Conservation (phyloP, 2,329 filamentous ascomycete genomes). For the Xylariales sp. region DNA sequence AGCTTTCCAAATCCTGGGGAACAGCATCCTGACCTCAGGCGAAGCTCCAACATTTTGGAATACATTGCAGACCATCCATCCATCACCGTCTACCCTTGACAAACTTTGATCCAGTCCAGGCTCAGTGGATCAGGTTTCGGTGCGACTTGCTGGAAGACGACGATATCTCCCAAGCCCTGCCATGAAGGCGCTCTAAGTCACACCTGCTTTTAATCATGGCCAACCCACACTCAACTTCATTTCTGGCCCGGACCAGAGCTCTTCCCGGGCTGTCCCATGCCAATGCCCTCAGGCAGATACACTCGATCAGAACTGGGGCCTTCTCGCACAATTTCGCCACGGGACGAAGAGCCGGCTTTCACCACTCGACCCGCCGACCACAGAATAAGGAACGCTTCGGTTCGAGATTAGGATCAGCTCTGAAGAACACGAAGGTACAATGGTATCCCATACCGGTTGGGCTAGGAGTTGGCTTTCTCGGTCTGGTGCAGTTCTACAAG, state of each 20-base stretch:
- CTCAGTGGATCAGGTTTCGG: too few species aligned
- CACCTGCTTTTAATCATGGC: neutral
- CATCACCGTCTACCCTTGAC: too few species aligned
- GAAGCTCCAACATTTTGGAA: too few species aligned
- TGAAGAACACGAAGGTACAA: slow-evolving; percentile 57
- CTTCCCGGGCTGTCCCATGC: neutral
- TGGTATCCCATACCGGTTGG: slow-evolving; percentile 91
- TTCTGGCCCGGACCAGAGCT: slow-evolving; percentile 2
- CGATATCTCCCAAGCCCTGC: too few species aligned
- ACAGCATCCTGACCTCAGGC: neutral
- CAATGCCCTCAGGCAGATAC: slow-evolving; percentile 15
- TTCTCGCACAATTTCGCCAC: slow-evolving; percentile 16
- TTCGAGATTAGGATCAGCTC: slow-evolving; percentile 44
- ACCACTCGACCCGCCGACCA: slow-evolving; percentile 38
- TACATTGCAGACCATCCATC: too few species aligned
- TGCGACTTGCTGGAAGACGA: too few species aligned
- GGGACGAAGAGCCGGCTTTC: slow-evolving; percentile 31
- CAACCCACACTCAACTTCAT: too few species aligned
- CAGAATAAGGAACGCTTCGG: slow-evolving; percentile 38
- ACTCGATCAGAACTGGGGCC: slow-evolving; percentile 12
- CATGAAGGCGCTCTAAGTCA: slow-evolving; percentile 1
- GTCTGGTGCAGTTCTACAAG: slow-evolving; percentile 79
- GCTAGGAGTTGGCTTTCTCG: slow-evolving; percentile 79
- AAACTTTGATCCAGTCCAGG: too few species aligned
- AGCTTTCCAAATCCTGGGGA: slow-evolving; percentile 4